phyloP scores from a whole-genome alignment of 225 moss, liverwort and hornwort species.

The Physcomitrellopsis africana region DNA sequence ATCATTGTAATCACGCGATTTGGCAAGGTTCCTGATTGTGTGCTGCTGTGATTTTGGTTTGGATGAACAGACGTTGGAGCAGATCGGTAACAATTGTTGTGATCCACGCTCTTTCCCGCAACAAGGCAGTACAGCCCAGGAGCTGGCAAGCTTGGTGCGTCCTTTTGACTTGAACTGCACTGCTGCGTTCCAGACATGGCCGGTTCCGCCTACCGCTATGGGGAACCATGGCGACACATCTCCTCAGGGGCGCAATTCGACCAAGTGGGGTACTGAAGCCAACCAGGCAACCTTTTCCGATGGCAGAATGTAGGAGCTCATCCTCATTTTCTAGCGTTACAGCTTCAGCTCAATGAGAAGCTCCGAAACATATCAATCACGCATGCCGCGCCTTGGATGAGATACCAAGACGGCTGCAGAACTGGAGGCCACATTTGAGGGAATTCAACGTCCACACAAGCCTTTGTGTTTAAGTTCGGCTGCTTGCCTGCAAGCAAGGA shows the following conservation, averaged over 20 bases:
- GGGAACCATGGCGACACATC: slow-evolving; percentile 19
- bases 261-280: slow-evolving; percentile 39
- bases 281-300: slow-evolving; percentile 35
- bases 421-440: slow-evolving; percentile 54
- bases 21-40: too few species aligned
- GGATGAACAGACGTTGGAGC: slow-evolving; percentile 53
- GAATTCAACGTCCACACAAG: slow-evolving; percentile 9
- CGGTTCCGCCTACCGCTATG: slow-evolving; percentile 31
- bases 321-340: slow-evolving; percentile 38
- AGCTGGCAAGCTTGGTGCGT: slow-evolving; percentile 24
- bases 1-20: too few species aligned
- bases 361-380: too few species aligned
- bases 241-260: slow-evolving; percentile 26
- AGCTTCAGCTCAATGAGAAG: slow-evolving; percentile 8
- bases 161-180: slow-evolving; percentile 53
- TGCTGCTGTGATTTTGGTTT: neutral
- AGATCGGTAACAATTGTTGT: slow-evolving; percentile 26
- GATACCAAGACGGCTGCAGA: too few species aligned
- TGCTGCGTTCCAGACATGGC: slow-evolving; percentile 38
- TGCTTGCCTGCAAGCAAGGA: neutral
- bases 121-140: neutral
- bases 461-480: neutral
- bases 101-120: neutral
- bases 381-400: too few species aligned
- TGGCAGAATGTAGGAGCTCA: slow-evolving; percentile 43